Percentiles rank a stretch among this genome's conserved stretches.
phyloP scores from a whole-genome alignment of 1,284 basidiomycete species.

The Melanopsichium pennsylvanicum region DNA sequence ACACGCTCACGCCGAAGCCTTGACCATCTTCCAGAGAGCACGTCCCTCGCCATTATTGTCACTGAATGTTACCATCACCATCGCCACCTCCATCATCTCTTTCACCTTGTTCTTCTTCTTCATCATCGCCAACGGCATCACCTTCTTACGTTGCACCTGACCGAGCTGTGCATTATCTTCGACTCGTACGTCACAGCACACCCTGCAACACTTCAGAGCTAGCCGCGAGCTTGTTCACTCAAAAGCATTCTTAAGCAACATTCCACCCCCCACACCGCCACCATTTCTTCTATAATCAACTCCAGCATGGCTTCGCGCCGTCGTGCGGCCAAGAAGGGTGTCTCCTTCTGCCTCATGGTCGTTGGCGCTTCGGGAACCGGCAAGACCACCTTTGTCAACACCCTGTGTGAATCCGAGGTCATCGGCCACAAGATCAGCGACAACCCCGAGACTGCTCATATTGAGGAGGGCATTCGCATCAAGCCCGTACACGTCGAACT shows the following conservation, averaged over 20 bases:
- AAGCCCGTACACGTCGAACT: constrained; percentile 95
- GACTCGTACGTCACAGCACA: no score
- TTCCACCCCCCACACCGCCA: constrained; percentile 2
- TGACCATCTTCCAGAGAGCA: no score
- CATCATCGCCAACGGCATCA: not conserved
- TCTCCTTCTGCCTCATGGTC: constrained; percentile 66
- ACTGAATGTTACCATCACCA: no score
- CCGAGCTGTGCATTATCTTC: no score
- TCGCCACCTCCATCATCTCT: no score
- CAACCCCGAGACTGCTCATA: constrained; percentile 85
- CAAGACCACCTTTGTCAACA: constrained; percentile 65
- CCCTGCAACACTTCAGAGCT: not conserved
- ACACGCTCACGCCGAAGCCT: constrained; percentile 1
- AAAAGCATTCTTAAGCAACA: constrained; percentile 1
- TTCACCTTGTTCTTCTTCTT: not conserved
- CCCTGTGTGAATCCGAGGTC: constrained; percentile 67
- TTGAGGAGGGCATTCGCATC: constrained; percentile 93
- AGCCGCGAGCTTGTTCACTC: not conserved
- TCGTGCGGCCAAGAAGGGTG: constrained; percentile 65
- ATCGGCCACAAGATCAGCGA: constrained; percentile 80
- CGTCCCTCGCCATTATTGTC: no score
- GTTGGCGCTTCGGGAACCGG: constrained; percentile 64
- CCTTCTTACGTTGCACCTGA: no score
- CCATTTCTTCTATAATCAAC: constrained; percentile 42
- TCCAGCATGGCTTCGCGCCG: constrained; percentile 55